A percentile compares a stretch with the other conserved stretches of the same genome.
These are phyloP conservation scores for Deuterostichococcus epilithicus DNA, from an alignment of 139 green algal species.

Conservation along the genomic window DNA sequence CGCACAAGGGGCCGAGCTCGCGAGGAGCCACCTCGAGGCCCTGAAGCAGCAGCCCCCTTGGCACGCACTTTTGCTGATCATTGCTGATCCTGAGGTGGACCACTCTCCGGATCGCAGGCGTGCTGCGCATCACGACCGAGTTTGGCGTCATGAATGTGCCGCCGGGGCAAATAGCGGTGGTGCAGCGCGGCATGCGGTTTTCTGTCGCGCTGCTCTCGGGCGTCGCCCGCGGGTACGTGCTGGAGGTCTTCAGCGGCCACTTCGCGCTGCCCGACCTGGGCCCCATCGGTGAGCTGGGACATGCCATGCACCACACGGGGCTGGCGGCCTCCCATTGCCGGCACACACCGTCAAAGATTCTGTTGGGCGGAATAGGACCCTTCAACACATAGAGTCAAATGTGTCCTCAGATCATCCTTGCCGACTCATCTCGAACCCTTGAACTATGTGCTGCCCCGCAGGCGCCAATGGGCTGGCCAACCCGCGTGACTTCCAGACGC, in stretches of 20 bases:
- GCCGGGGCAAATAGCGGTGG: conserved; percentile 77
- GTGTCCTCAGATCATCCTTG: background rate
- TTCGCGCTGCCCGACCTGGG: conserved; percentile 91
- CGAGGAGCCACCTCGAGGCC: no score
- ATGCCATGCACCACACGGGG: no score
- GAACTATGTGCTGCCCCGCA: no score
- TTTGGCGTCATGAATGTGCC: conserved; percentile 73
- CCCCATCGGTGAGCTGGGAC: conserved; percentile 74
- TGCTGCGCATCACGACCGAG: conserved; percentile 79
- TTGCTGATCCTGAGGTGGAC: no score
- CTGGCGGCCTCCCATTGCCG: no score
- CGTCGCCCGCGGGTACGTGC: conserved; percentile 75
- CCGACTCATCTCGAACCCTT: background rate
- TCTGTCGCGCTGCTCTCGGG: conserved; percentile 50
- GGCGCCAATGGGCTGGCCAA: conserved; percentile 88
- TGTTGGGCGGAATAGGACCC: no score
- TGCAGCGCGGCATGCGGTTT: conserved; percentile 84
- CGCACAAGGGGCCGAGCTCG: no score
- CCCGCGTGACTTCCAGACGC: conserved; percentile 81
- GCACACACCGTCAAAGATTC: no score
- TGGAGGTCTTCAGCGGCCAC: conserved; percentile 85
- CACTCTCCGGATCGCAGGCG: no score
- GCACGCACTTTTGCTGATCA: no score
- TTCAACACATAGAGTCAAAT: no score
- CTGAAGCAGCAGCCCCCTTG: no score